These are phyloP conservation scores for Stemphylium lycopersici DNA, from an alignment of 2,329 filamentous ascomycete genomes.

Conservation along the genomic window DNA sequence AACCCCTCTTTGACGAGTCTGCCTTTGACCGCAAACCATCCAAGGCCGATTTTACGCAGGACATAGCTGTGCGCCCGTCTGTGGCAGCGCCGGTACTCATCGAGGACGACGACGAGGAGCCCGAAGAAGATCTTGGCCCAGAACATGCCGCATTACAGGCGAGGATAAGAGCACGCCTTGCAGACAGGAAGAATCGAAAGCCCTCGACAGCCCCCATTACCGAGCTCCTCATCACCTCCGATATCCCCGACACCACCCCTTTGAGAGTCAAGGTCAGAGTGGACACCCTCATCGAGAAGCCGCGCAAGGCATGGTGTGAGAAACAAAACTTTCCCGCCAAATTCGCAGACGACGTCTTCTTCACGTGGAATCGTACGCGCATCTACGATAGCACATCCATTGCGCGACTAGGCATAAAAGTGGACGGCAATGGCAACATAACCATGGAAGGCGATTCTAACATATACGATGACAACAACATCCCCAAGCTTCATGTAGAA, in stretches of 20 bases:
- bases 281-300: constrained; percentile 69
- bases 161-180: constrained; percentile 32
- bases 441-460: constrained; percentile 51
- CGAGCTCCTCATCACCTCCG: constrained; percentile 71
- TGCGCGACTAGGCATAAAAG: constrained; percentile 54
- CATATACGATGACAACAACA: constrained; percentile 58
- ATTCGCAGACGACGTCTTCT: constrained; percentile 64
- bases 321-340: constrained; percentile 62
- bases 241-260: constrained; percentile 64
- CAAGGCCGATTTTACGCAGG: background rate
- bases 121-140: constrained; percentile 39
- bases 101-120: constrained; percentile 29
- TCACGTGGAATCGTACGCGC: constrained; percentile 78
- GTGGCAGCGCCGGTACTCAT: constrained; percentile 11
- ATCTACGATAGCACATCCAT: constrained; percentile 76
- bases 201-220: constrained; percentile 50
- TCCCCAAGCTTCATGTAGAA: constrained; percentile 71
- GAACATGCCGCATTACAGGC: constrained; percentile 36
- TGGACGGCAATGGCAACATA: constrained; percentile 50
- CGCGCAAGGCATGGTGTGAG: constrained; percentile 72
- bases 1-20: constrained; percentile 6
- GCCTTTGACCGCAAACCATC: background rate
- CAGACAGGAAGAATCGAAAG: constrained; percentile 22
- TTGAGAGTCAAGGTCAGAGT: constrained; percentile 71
- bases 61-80: constrained; percentile 12